Base-by-base conservation (phyloP, 805 yeast genomes). In the Lachancea sp. region DNA sequence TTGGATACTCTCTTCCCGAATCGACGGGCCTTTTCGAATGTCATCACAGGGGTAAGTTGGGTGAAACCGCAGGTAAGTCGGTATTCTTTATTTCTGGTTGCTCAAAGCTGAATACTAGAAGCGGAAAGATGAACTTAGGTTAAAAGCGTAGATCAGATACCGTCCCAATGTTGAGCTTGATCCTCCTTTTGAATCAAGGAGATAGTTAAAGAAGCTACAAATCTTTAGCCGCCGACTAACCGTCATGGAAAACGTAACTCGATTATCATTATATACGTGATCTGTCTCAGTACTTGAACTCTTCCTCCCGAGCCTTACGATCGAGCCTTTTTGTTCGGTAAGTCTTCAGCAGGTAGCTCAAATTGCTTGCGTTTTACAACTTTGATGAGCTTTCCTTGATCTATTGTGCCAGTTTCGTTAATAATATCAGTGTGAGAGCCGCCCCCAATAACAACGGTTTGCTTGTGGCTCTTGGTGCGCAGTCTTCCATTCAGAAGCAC, bases 401-500 rank as follows among this genome's bases (percentile, higher is more conserved):
- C 51, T 15, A 46, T 42, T 6, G 35, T 36, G 3, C 48, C 49
- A 4, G 42, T 36, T 29, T 55, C 61, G 19, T 55, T 45, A 12
- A 56, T 56, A 7, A 54, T 54, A 35, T 55, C 62, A 15, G 59
- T 56, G 15, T 61, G 60, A 18, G 71, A 72, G 11, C 80, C 88
- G 13, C 71, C 74, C 8, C 80, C 88, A 2, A 75, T 58, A 38
- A 65, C 69, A 3, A 83, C 65, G 0, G 84, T 79, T 58, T 89
- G 96, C 54, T 88, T 89, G 54, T 82, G 81, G 45, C 89, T 77
- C 52, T 77, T 75, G 21, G 72, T 65, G 46, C 96, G 72, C 51
- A 89, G 65, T 48, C 87, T 67, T 1, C 96, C 96, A 48, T 75
- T 83, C 24, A 83, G 64, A 34, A 88, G 68, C 0, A 75, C 92